Base-by-base conservation (phyloP, 2,329 filamentous ascomycete genomes). In the Fusarium burgessii region DNA sequence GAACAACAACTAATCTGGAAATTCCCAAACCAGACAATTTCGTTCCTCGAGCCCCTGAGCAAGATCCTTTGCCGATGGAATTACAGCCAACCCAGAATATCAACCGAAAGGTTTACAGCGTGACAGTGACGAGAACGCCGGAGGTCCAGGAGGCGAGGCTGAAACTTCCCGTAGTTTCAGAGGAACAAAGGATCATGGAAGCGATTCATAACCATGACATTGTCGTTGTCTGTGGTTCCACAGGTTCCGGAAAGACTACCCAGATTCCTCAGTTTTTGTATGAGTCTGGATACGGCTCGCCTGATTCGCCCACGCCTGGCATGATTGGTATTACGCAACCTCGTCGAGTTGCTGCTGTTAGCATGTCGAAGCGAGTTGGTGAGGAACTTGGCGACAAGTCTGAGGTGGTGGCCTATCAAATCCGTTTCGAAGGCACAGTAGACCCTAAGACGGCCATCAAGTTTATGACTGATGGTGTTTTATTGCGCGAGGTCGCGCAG, bases 101-200 rank as follows among this genome's bases (percentile, higher is more conserved):
- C 5, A 85, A 86, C 40, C 87, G 94, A 66, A 95, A 95, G 77
- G 92, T 92, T 2, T 95, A 90, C 78, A 92, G 90, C 66, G 91
- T 98, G 3, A 80, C 88, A 3, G 90, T 98, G 5, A 83, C 88
- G 41, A 89, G 96, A 62, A 83, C 88, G 1, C 83, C 90, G 8
- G 91, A 92, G 20, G 92, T 98, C 25, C 93, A 98, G 78, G 88
- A 91, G 50, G 89, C 91, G 14, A 90, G 96, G 15, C 80, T 97
- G 49, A 89, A 92, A 60, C 86, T 99, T 18, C 96, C 96, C 0
- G 93, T 99, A 2, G 94, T 98, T 3, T 93, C 93, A 3, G 95
- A 98, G 79, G 96, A 99, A 80, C 96, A 99, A 78, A 94, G 92
- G 76, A 95, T 99, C 33, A 98, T 99, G 95, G 96, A 99, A 81